These are phyloP conservation scores for Penicillium concentricum DNA, from an alignment of 2,329 filamentous ascomycete genomes.

Conservation along the genomic window DNA sequence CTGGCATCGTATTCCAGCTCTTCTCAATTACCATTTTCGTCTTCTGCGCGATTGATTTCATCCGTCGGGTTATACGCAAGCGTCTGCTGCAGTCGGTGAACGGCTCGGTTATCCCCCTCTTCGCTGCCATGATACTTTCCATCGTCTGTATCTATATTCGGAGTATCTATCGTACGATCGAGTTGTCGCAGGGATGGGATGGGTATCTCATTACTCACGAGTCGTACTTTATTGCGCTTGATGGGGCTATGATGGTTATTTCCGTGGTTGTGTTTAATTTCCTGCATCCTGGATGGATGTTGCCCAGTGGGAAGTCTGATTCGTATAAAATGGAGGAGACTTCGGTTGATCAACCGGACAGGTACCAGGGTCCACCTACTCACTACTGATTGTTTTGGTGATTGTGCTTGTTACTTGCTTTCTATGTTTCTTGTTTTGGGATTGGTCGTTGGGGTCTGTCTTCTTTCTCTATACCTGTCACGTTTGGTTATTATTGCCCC, in stretches of 20 bases:
- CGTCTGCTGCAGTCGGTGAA: slow-evolving; percentile 25
- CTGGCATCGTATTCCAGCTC: slow-evolving; percentile 60
- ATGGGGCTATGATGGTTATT: slow-evolving; percentile 51
- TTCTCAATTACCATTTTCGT: slow-evolving; percentile 56
- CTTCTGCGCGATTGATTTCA: slow-evolving; percentile 48
- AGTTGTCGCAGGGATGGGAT: slow-evolving; percentile 51
- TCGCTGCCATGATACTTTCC: slow-evolving; percentile 43
- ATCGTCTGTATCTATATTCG: slow-evolving; percentile 49
- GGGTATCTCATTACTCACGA: slow-evolving; percentile 54
- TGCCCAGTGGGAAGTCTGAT: slow-evolving; percentile 26
- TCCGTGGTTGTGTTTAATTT: slow-evolving; percentile 48
- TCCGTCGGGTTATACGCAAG: slow-evolving; percentile 38
- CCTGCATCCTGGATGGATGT: slow-evolving; percentile 45
- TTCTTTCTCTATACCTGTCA: not conserved
- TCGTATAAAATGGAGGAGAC: slow-evolving; percentile 6
- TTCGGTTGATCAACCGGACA: slow-evolving; percentile 15
- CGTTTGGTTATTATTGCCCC: not conserved
- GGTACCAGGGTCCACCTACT: not conserved
- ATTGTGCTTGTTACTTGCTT: not conserved
- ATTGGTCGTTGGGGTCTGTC: not conserved
- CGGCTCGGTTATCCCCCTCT: slow-evolving; percentile 32
- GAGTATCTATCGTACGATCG: slow-evolving; percentile 53
- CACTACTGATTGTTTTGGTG: not conserved
- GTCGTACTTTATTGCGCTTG: slow-evolving; percentile 51
- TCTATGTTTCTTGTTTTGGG: not conserved